These are phyloP conservation scores for Calocera cornea DNA, from an alignment of 768 basidiomycete species.

Conservation along the genomic window DNA sequence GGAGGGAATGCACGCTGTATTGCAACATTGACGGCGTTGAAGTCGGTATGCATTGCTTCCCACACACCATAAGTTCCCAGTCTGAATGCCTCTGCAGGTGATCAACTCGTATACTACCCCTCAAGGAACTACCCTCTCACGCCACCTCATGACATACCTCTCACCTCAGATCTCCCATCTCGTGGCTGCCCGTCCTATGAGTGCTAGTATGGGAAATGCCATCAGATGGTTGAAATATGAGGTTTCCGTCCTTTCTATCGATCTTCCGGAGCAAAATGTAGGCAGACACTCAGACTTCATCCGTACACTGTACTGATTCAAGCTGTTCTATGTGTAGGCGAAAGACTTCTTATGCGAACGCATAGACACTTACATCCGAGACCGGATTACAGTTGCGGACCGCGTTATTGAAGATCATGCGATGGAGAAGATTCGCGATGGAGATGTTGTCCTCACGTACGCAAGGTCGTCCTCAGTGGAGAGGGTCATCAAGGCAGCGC, in stretches of 20 bases:
- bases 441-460: constrained; percentile 84
- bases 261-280: constrained; percentile 91
- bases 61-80: background rate
- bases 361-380: constrained; percentile 87
- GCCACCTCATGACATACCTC: constrained; percentile 82
- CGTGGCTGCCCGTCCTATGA: constrained; percentile 77
- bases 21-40: constrained; percentile 80
- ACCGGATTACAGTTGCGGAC: constrained; percentile 85
- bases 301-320: background rate
- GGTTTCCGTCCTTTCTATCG: constrained; percentile 82
- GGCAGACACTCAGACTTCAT: constrained; percentile 17
- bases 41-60: constrained; percentile 41
- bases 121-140: constrained; percentile 68
- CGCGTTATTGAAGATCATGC: constrained; percentile 84
- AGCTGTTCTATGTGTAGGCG: constrained; percentile 39
- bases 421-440: constrained; percentile 85
- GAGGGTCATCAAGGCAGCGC: constrained; percentile 68
- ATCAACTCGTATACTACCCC: constrained; percentile 86
- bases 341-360: constrained; percentile 69
- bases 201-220: constrained; percentile 87
- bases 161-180: constrained; percentile 88
- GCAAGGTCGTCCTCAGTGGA: constrained; percentile 95
- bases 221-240: constrained; percentile 90
- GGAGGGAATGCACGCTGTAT: constrained; percentile 95
- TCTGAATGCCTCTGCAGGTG: constrained; percentile 37